These are phyloP conservation scores for Diplosphaera chodatii DNA, from an alignment of 139 green algal species.

Conservation along the genomic window DNA sequence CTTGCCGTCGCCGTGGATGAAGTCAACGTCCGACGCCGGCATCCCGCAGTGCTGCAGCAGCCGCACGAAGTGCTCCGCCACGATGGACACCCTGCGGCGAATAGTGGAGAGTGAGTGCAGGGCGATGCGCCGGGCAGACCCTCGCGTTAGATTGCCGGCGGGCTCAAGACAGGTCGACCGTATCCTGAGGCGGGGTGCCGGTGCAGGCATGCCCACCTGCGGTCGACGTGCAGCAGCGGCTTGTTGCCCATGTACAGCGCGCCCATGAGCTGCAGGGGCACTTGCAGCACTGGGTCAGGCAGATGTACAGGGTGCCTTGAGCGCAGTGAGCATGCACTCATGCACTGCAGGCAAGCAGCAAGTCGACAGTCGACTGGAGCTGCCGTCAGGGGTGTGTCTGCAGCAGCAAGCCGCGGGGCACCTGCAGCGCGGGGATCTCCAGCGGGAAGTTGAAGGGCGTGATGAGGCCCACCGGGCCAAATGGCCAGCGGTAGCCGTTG, in stretches of 20 bases:
- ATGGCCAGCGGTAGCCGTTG: slow-evolving; percentile 83
- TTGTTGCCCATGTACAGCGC: slow-evolving; percentile 99
- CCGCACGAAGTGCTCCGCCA: slow-evolving; percentile 89
- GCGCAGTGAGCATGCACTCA: too few species aligned
- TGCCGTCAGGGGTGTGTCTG: too few species aligned
- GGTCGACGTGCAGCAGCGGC: slow-evolving; percentile 85
- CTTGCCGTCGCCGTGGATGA: slow-evolving; percentile 72
- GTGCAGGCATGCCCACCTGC: slow-evolving; percentile 43
- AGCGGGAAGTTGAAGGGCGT: slow-evolving; percentile 99
- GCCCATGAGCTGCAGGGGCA: slow-evolving; percentile 82
- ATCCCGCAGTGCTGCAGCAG: slow-evolving; percentile 88
- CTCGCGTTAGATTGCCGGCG: too few species aligned
- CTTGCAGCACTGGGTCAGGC: background rate
- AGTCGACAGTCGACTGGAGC: too few species aligned
- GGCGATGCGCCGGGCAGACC: too few species aligned
- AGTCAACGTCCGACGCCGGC: slow-evolving; percentile 74
- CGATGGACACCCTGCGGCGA: slow-evolving; percentile 71
- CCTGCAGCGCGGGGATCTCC: slow-evolving; percentile 87
- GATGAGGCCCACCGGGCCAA: slow-evolving; percentile 83
- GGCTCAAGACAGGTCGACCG: too few species aligned
- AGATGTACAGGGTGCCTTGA: too few species aligned
- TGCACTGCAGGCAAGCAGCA: too few species aligned
- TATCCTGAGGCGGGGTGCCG: too few species aligned
- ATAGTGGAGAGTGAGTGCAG: background rate
- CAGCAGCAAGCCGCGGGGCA: too few species aligned